Evolutionary conservation across 768 basidiomycete species (phyloP).

Genomic region (Suillus lakei): DNA sequence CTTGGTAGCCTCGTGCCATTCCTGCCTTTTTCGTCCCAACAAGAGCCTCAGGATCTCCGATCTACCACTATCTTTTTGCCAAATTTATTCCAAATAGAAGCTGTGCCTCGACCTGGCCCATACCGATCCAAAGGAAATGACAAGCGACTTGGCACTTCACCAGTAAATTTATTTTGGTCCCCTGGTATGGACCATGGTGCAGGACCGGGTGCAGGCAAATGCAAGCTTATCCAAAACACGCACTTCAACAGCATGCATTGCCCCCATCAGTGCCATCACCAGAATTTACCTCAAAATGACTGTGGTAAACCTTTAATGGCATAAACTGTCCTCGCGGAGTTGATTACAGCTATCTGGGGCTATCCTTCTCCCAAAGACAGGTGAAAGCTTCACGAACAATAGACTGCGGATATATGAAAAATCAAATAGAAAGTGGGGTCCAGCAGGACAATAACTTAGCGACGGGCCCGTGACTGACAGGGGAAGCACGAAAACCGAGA

Average conservation of each 20-base stretch:
- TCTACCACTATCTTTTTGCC: slow-evolving; percentile 1
- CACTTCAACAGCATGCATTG: neutral
- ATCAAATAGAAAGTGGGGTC: slow-evolving; percentile 5
- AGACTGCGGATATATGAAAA: neutral
- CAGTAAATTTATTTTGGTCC: neutral
- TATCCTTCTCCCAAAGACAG: too few species aligned
- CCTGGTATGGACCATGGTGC: neutral
- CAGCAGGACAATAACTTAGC: slow-evolving; percentile 9
- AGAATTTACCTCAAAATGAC: slow-evolving; percentile 12
- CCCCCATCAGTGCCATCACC: slow-evolving; percentile 4
- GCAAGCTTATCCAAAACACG: neutral
- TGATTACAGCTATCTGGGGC: neutral
- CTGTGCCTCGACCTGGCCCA: neutral
- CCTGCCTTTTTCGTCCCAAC: slow-evolving; percentile 27
- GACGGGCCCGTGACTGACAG: slow-evolving; percentile 4
- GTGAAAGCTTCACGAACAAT: slow-evolving; percentile 13
- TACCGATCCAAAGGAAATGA: neutral
- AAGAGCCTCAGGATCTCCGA: slow-evolving; percentile 29
- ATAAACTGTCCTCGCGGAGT: slow-evolving; percentile 35
- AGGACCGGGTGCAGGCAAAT: too few species aligned
- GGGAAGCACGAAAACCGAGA: neutral
- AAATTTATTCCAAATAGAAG: neutral
- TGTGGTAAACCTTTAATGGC: slow-evolving; percentile 22
- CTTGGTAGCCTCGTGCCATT: slow-evolving; percentile 17
- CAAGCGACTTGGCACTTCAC: slow-evolving; percentile 3